These are phyloP conservation scores for Solanum aculeatissimum DNA, from an alignment of 305 asterid species.

Conservation along the genomic window DNA sequence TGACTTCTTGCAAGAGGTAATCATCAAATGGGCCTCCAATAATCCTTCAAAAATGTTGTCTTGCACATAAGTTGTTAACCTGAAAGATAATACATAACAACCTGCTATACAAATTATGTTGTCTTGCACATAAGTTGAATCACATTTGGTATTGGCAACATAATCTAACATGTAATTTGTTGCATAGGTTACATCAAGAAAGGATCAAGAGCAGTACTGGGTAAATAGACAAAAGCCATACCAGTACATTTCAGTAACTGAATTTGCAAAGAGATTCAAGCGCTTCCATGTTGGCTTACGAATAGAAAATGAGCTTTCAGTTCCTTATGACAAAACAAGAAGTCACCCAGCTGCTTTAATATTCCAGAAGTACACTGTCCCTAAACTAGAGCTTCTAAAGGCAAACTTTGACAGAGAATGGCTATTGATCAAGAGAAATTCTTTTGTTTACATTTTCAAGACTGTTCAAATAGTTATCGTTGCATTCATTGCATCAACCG, in stretches of 20 bases:
- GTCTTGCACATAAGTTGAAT: not conserved
- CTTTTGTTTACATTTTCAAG: constrained; percentile 68
- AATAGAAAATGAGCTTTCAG: constrained; percentile 53
- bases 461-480: constrained; percentile 58
- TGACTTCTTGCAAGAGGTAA: constrained; percentile 64
- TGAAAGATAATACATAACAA: not conserved
- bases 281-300: constrained; percentile 53
- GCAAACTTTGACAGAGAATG: constrained; percentile 77
- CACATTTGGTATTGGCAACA: not conserved
- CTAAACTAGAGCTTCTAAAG: constrained; percentile 51
- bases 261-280: constrained; percentile 43
- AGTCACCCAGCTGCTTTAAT: constrained; percentile 71
- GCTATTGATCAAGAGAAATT: constrained; percentile 64
- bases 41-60: too few relatives aligned
- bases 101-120: not conserved
- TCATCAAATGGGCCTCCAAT: not conserved
- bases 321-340: constrained; percentile 39
- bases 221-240: constrained; percentile 36
- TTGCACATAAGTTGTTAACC: too few relatives aligned
- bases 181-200: constrained; percentile 66
- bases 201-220: constrained; percentile 92
- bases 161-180: not conserved
- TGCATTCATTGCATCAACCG: constrained; percentile 48
- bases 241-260: constrained; percentile 36
- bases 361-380: constrained; percentile 40